Conservation (phyloP, 2,329 filamentous ascomycete genomes). For the Neopestalotiopsis rosae region DNA sequence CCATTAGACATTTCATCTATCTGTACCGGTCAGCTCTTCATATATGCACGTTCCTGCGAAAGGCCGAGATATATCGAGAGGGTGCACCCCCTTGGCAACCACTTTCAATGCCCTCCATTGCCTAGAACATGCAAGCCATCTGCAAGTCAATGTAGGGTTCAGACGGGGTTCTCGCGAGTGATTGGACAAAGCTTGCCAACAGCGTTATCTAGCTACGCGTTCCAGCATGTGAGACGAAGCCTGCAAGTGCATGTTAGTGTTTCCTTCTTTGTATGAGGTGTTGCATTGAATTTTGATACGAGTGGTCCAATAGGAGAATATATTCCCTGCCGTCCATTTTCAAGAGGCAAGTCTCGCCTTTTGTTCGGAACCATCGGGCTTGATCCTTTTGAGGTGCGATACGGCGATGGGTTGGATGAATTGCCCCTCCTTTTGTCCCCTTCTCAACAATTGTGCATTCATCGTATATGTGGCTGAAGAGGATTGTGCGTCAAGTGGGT, state of each 20-base stretch:
- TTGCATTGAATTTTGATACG: background rate
- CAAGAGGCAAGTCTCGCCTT: background rate
- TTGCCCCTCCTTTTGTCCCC: background rate
- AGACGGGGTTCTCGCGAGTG: background rate
- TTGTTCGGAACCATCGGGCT: background rate
- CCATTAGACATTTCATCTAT: background rate
- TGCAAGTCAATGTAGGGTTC: constrained; percentile 6
- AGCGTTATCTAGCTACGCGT: constrained; percentile 15
- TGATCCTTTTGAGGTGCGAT: background rate
- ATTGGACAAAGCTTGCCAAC: background rate
- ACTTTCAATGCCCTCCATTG: background rate
- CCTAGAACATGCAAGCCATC: constrained; percentile 13
- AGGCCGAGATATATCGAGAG: constrained; percentile 9
- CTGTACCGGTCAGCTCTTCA: background rate
- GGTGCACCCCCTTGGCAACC: background rate
- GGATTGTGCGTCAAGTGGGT: background rate
- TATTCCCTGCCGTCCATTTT: background rate
- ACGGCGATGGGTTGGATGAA: background rate
- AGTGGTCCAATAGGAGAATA: background rate
- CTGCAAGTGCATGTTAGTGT: background rate
- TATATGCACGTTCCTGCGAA: constrained; percentile 2
- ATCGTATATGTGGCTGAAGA: background rate
- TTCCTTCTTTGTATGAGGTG: background rate
- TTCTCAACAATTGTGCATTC: background rate
- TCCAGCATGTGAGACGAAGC: constrained; percentile 13